A percentile compares a stretch with the other conserved stretches of the same genome.
These are phyloP conservation scores for Fusarium sp. DNA, from an alignment of 2,329 filamentous ascomycete genomes.

Conservation along the genomic window DNA sequence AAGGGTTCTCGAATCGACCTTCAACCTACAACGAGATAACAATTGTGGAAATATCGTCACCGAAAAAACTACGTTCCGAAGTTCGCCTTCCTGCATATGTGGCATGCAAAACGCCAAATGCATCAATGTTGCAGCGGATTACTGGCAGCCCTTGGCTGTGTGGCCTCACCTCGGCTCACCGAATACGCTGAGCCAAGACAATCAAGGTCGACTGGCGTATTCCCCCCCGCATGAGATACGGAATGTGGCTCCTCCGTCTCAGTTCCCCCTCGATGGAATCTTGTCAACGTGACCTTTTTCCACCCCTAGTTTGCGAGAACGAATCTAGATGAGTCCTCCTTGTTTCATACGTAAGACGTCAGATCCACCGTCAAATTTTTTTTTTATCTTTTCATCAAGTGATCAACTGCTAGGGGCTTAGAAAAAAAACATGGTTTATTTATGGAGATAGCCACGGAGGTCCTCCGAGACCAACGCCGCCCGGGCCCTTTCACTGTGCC, in stretches of 20 bases:
- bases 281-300: conserved; percentile 4
- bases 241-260: neutral
- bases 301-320: conserved; percentile 4
- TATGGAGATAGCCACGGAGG: conserved; percentile 19
- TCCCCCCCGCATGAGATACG: neutral
- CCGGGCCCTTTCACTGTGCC: conserved; percentile 1
- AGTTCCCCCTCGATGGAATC: neutral
- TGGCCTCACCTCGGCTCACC: conserved; percentile 33
- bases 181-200: conserved; percentile 1
- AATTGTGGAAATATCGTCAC: conserved; percentile 9
- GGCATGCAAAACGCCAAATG: neutral
- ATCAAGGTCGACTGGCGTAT: neutral
- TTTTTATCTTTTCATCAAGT: conserved; percentile 9
- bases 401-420: neutral
- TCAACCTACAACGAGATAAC: conserved; percentile 6
- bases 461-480: conserved; percentile 27
- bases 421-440: conserved; percentile 1
- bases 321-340: conserved; percentile 4
- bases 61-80: conserved; percentile 4
- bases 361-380: conserved; percentile 1
- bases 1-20: neutral
- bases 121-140: neutral
- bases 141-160: neutral
- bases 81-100: conserved; percentile 12
- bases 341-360: neutral